phyloP scores from a whole-genome alignment of 2,329 filamentous ascomycete genomes.

The Neofusicoccum laricinum region DNA sequence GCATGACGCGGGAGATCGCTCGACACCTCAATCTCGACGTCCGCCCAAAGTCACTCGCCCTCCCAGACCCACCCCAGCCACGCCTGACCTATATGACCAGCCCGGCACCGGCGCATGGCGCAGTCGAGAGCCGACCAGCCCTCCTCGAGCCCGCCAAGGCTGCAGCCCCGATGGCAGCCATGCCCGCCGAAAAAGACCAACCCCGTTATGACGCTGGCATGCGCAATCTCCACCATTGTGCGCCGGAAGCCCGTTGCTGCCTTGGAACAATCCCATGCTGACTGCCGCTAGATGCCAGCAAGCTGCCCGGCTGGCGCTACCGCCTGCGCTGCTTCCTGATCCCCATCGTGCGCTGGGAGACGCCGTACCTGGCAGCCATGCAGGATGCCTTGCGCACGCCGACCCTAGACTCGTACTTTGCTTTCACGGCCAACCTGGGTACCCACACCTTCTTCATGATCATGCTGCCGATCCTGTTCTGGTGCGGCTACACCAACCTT shows the following conservation, averaged over 20 bases:
- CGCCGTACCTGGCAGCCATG: conserved; percentile 83
- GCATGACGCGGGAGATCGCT: conserved; percentile 12
- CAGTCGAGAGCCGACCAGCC: neutral
- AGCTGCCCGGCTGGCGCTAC: conserved; percentile 87
- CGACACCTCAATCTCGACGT: conserved; percentile 14
- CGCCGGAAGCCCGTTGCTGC: conserved; percentile 22
- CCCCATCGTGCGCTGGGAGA: conserved; percentile 90
- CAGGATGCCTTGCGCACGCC: conserved; percentile 79
- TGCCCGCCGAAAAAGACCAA: conserved; percentile 18
- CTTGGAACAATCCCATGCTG: neutral
- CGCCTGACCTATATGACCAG: conserved; percentile 13
- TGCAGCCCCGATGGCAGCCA: conserved; percentile 7
- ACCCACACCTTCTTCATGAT: conserved; percentile 99
- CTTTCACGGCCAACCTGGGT: conserved; percentile 90
- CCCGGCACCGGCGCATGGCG: conserved; percentile 15
- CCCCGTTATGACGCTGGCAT: conserved; percentile 66
- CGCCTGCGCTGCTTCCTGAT: conserved; percentile 74
- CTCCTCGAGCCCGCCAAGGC: neutral
- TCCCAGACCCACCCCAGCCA: neutral
- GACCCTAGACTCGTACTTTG: conserved; percentile 91
- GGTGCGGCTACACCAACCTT: conserved; percentile 83
- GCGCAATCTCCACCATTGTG: conserved; percentile 66
- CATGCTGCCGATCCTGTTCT: conserved; percentile 89
- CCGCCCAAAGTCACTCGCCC: conserved; percentile 11
- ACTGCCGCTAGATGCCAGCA: conserved; percentile 65